These are phyloP conservation scores for Marsdenia floribunda DNA, from an alignment of 257 asterid species.

Conservation along the genomic window DNA sequence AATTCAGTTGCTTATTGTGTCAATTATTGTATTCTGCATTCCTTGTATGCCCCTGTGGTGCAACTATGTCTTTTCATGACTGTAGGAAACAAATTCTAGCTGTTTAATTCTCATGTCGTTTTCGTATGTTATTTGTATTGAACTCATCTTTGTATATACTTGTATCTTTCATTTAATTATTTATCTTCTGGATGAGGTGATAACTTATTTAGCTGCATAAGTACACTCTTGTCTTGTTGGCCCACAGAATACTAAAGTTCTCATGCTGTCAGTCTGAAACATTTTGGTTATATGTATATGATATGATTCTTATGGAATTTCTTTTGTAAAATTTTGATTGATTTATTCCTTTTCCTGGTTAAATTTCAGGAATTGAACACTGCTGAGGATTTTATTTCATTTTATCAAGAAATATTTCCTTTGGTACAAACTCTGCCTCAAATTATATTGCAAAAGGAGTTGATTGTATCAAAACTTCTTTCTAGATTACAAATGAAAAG, in stretches of 20 bases:
- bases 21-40: neutral
- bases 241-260: neutral
- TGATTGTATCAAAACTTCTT: conserved; percentile 54
- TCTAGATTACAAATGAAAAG: conserved; percentile 57
- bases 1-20: neutral
- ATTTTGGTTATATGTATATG: neutral
- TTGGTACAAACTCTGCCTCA: conserved; percentile 86
- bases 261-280: neutral
- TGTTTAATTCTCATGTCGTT: neutral
- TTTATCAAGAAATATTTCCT: conserved; percentile 79
- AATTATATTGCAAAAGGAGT: conserved; percentile 75
- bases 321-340: neutral
- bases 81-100: neutral
- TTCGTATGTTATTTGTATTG: neutral
- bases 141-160: neutral
- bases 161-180: neutral
- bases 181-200: neutral
- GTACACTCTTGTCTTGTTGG: neutral
- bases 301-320: neutral
- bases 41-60: neutral
- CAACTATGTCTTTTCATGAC: neutral
- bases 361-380: conserved; percentile 80
- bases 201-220: neutral
- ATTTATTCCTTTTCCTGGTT: neutral
- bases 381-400: conserved; percentile 80